A percentile compares a stretch with the other conserved stretches of the same genome.
Conservation (phyloP, 1,284 basidiomycete species). For the Polyporus tsugae region DNA sequence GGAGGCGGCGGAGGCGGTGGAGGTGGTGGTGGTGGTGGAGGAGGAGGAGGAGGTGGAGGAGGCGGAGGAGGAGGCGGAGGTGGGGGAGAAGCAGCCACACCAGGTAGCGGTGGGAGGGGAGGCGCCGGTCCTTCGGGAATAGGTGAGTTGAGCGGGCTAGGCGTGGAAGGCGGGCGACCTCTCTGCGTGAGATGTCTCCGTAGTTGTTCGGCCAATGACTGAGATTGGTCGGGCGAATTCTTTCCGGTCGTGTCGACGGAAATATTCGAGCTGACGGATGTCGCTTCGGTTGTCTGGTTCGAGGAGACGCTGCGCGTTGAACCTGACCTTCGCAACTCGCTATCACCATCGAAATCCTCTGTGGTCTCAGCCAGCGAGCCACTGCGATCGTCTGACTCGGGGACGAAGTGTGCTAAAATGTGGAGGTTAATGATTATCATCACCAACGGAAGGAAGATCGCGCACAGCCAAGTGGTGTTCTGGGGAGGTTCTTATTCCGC, state of each 20-base stretch:
- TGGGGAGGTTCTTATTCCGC: constrained; percentile 50
- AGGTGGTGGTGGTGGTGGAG: constrained; percentile 45
- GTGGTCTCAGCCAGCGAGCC: constrained; percentile 32
- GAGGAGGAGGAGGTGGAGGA: constrained; percentile 47
- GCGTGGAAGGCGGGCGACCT: constrained; percentile 47
- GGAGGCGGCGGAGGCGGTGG: constrained; percentile 31
- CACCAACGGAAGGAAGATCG: constrained; percentile 30
- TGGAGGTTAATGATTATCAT: constrained; percentile 14
- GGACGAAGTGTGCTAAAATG: constrained; percentile 27
- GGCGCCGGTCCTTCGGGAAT: constrained; percentile 42
- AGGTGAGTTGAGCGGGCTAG: constrained; percentile 43
- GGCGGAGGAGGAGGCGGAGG: constrained; percentile 50
- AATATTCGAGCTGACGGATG: constrained; percentile 60
- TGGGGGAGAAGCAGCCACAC: constrained; percentile 45
- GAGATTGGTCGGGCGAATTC: constrained; percentile 46
- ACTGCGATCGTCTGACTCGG: constrained; percentile 28
- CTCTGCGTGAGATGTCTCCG: constrained; percentile 59
- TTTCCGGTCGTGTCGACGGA: constrained; percentile 28
- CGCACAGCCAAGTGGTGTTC: constrained; percentile 42
- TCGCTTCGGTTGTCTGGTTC: constrained; percentile 55
- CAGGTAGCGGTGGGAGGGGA: constrained; percentile 40
- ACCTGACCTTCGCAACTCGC: constrained; percentile 50
- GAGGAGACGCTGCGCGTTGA: constrained; percentile 60
- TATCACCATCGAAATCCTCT: constrained; percentile 53
- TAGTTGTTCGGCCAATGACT: constrained; percentile 67